Conservation (phyloP, 805 yeast species). For the Teunomyces kruisii region DNA sequence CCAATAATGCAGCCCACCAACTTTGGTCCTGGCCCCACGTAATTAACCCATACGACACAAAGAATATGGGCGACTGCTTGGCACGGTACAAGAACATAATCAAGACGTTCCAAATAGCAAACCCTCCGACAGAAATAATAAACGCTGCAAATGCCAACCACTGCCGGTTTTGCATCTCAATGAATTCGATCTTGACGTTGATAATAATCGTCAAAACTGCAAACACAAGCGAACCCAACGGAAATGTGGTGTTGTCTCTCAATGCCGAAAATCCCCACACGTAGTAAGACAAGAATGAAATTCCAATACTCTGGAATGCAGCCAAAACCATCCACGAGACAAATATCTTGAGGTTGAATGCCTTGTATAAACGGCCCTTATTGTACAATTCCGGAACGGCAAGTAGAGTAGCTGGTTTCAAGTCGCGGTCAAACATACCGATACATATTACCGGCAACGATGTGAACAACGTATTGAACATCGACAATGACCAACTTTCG, state of each 20-base stretch:
- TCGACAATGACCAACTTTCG: constrained; percentile 94
- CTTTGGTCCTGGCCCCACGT: constrained; percentile 78
- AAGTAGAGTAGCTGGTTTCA: constrained; percentile 80
- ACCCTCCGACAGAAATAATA: constrained; percentile 76
- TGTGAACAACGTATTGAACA: constrained; percentile 96
- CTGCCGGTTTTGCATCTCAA: constrained; percentile 78
- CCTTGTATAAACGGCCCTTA: constrained; percentile 70
- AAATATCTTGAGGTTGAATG: constrained; percentile 70
- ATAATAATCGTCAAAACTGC: constrained; percentile 72
- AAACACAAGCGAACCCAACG: constrained; percentile 75
- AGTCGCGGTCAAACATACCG: constrained; percentile 94
- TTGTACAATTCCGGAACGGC: constrained; percentile 90
- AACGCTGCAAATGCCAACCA: constrained; percentile 67
- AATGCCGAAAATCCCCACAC: constrained; percentile 72
- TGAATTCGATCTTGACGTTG: constrained; percentile 72
- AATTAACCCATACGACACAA: constrained; percentile 67
- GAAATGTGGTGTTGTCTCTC: constrained; percentile 74
- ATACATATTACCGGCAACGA: constrained; percentile 87
- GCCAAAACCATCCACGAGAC: constrained; percentile 78
- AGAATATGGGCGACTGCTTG: constrained; percentile 59
- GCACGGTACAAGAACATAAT: constrained; percentile 66
- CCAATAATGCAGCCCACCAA: constrained; percentile 80
- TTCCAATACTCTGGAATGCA: constrained; percentile 65
- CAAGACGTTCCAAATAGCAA: constrained; percentile 79
- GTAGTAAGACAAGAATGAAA: constrained; percentile 64